Conservation (phyloP, 352 stramenopile species). For the Discostella stelligera region DNA sequence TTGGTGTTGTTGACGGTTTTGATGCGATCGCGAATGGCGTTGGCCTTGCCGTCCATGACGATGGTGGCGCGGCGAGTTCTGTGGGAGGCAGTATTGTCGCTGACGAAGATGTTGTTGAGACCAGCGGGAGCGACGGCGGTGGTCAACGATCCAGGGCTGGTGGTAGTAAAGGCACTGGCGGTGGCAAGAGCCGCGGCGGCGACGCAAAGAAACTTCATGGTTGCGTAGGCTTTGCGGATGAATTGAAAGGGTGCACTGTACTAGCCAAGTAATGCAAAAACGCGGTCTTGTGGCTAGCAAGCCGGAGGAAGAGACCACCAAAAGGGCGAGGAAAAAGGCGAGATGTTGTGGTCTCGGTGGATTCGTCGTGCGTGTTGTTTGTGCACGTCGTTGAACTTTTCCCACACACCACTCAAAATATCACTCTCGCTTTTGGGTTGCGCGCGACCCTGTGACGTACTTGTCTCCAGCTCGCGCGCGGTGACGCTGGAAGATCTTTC, state of each 20-base stretch:
- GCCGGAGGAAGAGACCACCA: not conserved
- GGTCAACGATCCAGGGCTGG: slow-evolving; percentile 32
- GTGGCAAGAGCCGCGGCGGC: slow-evolving; percentile 58
- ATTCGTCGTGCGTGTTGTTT: slow-evolving; percentile 4
- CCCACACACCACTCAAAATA: not conserved
- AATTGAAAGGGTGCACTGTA: not conserved
- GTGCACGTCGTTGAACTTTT: not conserved
- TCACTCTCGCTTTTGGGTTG: not conserved
- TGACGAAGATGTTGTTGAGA: slow-evolving; percentile 49
- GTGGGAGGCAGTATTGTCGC: slow-evolving; percentile 42
- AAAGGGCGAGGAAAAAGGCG: slow-evolving; percentile 1
- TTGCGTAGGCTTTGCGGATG: slow-evolving; percentile 9
- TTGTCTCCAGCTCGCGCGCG: not conserved
- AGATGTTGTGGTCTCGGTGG: not conserved
- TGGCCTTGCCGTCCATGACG: slow-evolving; percentile 80
- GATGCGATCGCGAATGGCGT: slow-evolving; percentile 83
- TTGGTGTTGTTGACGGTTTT: slow-evolving; percentile 85
- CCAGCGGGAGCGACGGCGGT: slow-evolving; percentile 21
- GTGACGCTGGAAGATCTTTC: not conserved
- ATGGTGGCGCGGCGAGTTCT: slow-evolving; percentile 66
- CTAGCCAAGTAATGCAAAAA: not conserved
- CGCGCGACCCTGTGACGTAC: not conserved
- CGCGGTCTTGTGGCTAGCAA: not conserved
- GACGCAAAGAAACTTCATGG: slow-evolving; percentile 77
- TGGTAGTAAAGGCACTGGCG: slow-evolving; percentile 59